These are phyloP conservation scores for Yamadazyma nakazawae DNA, from an alignment of 805 yeast species.

Conservation along the genomic window DNA sequence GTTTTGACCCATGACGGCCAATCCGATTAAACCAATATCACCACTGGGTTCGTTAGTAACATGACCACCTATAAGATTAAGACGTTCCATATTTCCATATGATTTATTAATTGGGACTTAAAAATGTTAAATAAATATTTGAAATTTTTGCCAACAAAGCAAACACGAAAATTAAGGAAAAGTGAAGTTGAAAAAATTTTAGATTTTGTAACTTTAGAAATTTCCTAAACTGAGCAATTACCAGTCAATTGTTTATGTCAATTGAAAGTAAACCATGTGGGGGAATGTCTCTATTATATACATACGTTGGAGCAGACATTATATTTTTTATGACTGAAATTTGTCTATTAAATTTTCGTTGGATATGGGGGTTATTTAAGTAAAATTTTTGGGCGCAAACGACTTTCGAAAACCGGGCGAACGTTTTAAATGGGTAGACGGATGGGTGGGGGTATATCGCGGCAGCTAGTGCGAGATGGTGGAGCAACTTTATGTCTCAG, in stretches of 20 bases:
- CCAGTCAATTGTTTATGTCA: background rate
- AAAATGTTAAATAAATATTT: no score
- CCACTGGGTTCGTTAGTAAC: conserved; percentile 45
- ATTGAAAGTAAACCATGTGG: no score
- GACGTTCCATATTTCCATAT: conserved; percentile 1
- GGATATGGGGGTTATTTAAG: conserved; percentile 9
- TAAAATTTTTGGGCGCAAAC: conserved; percentile 4
- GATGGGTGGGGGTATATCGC: background rate
- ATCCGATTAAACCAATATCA: conserved; percentile 98
- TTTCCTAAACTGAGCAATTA: background rate
- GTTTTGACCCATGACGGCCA: conserved; percentile 99
- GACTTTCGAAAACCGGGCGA: conserved; percentile 1
- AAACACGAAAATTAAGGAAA: background rate
- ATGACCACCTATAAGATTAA: conserved; percentile 1
- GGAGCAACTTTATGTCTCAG: no score
- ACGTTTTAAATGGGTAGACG: background rate
- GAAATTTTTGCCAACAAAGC: background rate
- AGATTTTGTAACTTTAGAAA: background rate
- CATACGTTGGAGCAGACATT: conserved; percentile 45
- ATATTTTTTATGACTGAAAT: background rate
- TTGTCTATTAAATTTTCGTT: conserved; percentile 3
- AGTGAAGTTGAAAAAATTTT: background rate
- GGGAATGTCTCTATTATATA: conserved; percentile 12
- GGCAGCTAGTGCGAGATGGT: background rate
- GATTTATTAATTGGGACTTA: no score